These are phyloP conservation scores for Myriosclerotinia curreyana DNA, from an alignment of 2,329 filamentous ascomycete species.

Conservation along the genomic window DNA sequence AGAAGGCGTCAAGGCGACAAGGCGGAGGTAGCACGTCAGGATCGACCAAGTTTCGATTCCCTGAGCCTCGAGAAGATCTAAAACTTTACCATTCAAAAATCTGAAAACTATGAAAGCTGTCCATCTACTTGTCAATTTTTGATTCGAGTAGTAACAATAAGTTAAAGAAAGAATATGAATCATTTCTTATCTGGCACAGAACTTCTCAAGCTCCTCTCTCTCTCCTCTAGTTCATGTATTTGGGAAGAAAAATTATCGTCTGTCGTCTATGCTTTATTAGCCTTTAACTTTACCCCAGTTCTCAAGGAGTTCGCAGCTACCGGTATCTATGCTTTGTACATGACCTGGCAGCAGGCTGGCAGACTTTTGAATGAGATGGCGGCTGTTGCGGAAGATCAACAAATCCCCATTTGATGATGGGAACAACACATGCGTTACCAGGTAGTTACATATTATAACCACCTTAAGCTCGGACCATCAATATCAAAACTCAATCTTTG, in stretches of 20 bases:
- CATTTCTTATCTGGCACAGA: constrained; percentile 13
- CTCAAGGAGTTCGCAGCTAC: constrained; percentile 7
- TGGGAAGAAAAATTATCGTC: background rate
- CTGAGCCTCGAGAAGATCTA: background rate
- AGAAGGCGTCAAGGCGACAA: background rate
- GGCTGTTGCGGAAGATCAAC: constrained; percentile 10
- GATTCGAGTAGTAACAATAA: constrained; percentile 17
- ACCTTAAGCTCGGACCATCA: background rate
- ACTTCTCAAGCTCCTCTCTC: background rate
- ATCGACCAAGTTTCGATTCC: constrained; percentile 1
- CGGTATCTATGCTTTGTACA: background rate
- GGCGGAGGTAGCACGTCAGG: constrained; percentile 5
- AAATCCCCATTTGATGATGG: background rate
- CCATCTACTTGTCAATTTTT: constrained; percentile 21
- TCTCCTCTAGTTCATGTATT: constrained; percentile 18
- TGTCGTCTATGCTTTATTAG: constrained; percentile 14
- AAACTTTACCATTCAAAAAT: constrained; percentile 11
- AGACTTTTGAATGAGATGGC: background rate
- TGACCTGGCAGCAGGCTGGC: background rate
- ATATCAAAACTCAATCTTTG: background rate
- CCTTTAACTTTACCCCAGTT: constrained; percentile 12
- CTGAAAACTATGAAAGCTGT: background rate
- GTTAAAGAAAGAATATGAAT: background rate
- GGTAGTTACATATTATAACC: background rate
- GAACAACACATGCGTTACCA: constrained; percentile 8